phyloP scores from a whole-genome alignment of 2,329 filamentous ascomycete species.

The Neocucurbitaria cava region DNA sequence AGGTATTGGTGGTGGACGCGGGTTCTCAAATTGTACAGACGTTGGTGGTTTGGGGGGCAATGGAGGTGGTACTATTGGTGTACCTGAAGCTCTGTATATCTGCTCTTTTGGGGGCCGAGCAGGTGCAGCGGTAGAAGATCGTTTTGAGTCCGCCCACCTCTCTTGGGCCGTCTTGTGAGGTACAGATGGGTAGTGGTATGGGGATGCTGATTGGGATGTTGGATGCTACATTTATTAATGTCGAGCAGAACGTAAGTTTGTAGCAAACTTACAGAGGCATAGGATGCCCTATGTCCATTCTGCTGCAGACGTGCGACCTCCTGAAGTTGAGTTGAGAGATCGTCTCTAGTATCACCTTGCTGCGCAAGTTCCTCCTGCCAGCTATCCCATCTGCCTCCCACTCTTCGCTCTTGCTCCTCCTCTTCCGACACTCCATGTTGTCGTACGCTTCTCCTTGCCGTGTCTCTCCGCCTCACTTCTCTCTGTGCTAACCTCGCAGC shows the following conservation, averaged over 20 bases:
- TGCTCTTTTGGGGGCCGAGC: constrained; percentile 47
- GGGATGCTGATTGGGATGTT: constrained; percentile 32
- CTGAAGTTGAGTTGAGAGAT: constrained; percentile 61
- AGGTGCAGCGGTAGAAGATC: constrained; percentile 38
- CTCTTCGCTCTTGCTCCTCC: constrained; percentile 63
- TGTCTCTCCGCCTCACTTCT: constrained; percentile 44
- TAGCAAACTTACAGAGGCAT: constrained; percentile 30
- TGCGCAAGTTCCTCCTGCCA: constrained; percentile 55
- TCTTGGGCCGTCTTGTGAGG: constrained; percentile 49
- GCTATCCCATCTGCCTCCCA: constrained; percentile 61
- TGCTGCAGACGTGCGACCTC: constrained; percentile 53
- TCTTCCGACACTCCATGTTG: constrained; percentile 65
- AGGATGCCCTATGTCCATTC: constrained; percentile 29
- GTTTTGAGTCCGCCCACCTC: constrained; percentile 37
- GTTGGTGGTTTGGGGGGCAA: constrained; percentile 39
- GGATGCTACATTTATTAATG: constrained; percentile 32
- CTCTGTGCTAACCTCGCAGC: constrained; percentile 45
- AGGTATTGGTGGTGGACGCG: constrained; percentile 36
- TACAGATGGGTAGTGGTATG: constrained; percentile 55
- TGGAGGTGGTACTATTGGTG: constrained; percentile 31
- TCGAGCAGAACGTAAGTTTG: neutral
- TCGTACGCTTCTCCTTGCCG: constrained; percentile 57
- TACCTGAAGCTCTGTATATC: constrained; percentile 33
- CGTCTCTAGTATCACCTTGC: constrained; percentile 49
- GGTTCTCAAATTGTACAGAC: constrained; percentile 18